phyloP scores from a whole-genome alignment of 2,329 filamentous ascomycete species.

The Exophiala mesophila region DNA sequence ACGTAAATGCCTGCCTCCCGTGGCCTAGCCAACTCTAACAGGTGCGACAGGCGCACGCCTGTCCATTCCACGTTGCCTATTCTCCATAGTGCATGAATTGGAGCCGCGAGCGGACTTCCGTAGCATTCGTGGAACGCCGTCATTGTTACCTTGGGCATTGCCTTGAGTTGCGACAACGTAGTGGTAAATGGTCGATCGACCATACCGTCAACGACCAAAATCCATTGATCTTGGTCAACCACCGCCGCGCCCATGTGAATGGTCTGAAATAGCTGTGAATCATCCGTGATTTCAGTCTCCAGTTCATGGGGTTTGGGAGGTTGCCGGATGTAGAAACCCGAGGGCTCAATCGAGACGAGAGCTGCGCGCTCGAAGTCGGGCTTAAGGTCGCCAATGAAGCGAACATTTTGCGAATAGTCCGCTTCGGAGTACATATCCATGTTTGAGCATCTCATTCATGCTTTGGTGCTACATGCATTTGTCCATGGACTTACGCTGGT shows the following conservation, averaged over 20 bases:
- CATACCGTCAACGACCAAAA: conserved; percentile 31
- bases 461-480: too few relatives aligned
- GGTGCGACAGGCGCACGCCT: conserved; percentile 28
- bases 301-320: conserved; percentile 31
- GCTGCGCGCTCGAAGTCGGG: conserved; percentile 12
- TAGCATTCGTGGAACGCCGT: conserved; percentile 36
- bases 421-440: neutral
- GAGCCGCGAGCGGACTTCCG: conserved; percentile 32
- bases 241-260: conserved; percentile 34
- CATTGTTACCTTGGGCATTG: conserved; percentile 27
- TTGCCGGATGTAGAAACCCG: conserved; percentile 22
- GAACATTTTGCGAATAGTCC: conserved; percentile 8
- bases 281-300: conserved; percentile 25
- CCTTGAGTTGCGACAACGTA: conserved; percentile 27
- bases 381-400: conserved; percentile 2
- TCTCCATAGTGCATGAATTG: conserved; percentile 29
- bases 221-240: conserved; percentile 29
- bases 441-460: too few relatives aligned
- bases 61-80: conserved; percentile 36
- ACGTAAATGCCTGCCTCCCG: conserved; percentile 12
- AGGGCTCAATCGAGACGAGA: conserved; percentile 16
- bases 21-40: conserved; percentile 27
- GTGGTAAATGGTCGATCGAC: conserved; percentile 29
- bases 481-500: too few relatives aligned
- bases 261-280: conserved; percentile 33